Percentiles rank a stretch among this genome's conserved stretches.
These are phyloP conservation scores for Amanita pallidorosea DNA, from an alignment of 768 basidiomycete species.

Conservation along the genomic window DNA sequence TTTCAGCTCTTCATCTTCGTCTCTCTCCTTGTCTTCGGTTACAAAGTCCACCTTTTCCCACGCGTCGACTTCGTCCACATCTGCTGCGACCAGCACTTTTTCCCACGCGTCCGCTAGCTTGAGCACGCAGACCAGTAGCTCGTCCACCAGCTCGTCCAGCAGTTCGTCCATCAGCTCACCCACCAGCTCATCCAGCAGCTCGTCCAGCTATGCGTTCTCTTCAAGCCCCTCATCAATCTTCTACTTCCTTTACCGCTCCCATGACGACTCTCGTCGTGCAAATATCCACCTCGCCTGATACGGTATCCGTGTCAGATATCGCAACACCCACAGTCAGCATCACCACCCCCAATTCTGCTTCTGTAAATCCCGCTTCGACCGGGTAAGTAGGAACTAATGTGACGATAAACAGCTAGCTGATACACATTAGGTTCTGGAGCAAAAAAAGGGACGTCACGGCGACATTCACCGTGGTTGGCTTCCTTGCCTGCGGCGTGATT, in stretches of 20 bases:
- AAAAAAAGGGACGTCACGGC: slow-evolving; percentile 27
- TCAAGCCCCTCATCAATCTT: background rate
- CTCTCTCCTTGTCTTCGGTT: background rate
- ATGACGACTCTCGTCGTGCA: background rate
- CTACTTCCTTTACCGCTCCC: background rate
- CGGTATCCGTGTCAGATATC: background rate
- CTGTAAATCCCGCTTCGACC: slow-evolving; percentile 5
- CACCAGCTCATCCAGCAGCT: background rate
- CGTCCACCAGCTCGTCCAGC: no score
- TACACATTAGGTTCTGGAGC: slow-evolving; percentile 20
- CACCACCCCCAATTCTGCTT: background rate
- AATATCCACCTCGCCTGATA: background rate
- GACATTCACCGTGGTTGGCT: slow-evolving; percentile 20
- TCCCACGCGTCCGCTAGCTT: background rate
- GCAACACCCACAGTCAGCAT: background rate
- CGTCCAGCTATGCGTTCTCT: background rate
- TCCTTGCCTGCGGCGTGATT: slow-evolving; percentile 16
- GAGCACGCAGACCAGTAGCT: background rate
- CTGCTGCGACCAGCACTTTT: no score
- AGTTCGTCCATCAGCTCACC: background rate
- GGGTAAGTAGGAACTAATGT: slow-evolving; percentile 6
- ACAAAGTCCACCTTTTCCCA: background rate
- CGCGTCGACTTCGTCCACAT: background rate
- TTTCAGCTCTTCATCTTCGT: background rate
- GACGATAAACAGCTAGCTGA: slow-evolving; percentile 3